Conservation (phyloP, 148 eudicot genomes). For the Rhododendron molle region DNA sequence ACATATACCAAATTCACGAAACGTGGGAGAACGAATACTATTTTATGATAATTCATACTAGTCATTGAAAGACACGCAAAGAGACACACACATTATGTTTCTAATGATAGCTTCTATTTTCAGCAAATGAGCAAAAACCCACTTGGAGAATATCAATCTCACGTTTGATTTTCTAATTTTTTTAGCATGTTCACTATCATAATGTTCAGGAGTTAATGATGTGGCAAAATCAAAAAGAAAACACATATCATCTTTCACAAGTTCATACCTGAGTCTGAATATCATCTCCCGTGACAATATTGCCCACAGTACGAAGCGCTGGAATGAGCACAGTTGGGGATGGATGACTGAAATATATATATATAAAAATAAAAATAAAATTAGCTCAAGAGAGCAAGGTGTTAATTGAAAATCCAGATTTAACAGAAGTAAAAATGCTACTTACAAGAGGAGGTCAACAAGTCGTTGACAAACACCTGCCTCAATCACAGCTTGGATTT, state of each 20-base stretch:
- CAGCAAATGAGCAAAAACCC: background rate
- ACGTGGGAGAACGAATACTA: background rate
- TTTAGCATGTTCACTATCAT: background rate
- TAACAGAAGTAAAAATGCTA: constrained; percentile 7
- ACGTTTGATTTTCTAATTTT: background rate
- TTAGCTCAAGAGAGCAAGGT: background rate
- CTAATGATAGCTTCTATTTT: background rate
- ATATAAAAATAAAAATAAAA: background rate
- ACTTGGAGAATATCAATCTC: background rate
- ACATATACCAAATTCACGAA: background rate
- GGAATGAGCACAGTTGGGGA: constrained; percentile 77
- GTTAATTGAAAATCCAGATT: background rate
- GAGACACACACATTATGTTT: background rate
- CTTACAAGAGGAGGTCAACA: constrained; percentile 76
- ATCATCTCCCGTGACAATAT: constrained; percentile 87
- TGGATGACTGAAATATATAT: constrained; percentile 42
- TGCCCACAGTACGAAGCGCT: constrained; percentile 80
- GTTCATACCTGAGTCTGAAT: constrained; percentile 66
- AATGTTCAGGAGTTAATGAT: background rate
- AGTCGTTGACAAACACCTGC: constrained; percentile 72
- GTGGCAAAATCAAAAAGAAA: background rate
- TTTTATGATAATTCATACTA: background rate
- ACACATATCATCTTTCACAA: background rate
- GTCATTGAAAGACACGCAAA: background rate
- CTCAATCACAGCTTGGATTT: constrained; percentile 86